Base-by-base conservation (phyloP, 306 rosid genomes). In the Nissolia schottii region DNA sequence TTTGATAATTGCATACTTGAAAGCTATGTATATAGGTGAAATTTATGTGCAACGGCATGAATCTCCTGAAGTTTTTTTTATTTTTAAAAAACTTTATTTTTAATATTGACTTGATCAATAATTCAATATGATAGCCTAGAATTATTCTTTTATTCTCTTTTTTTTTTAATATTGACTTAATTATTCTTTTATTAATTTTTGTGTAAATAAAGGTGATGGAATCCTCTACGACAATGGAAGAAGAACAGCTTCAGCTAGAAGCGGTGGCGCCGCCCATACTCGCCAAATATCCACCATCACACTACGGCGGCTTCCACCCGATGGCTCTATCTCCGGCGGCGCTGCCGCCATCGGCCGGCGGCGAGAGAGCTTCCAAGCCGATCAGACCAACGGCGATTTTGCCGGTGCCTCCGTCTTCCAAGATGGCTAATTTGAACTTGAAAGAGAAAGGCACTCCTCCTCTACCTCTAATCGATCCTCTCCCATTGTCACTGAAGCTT, bases 311-410 rank as follows among this genome's bases (percentile, higher is more conserved):
- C 4, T 83, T 85, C 20, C 64, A 79, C 1, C 89, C 86, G 34
- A 60, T 79, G 77, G 38, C 31, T 49, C 11, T 74, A 1, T 2
- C 86, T 20, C 87, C 83, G 54, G 76, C 25, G 9, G 71, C 50
- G 23, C n/a, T 70, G 22, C 83, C 93, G 18, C 63, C 63, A 32
- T 56, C 55, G 2, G 73, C 48, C 3, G 73, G 43, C 19, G 77
- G 68, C 7, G 91, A 81, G 15, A 60, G 40, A 53, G 54, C 75
- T 27, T 15, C 73, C 16, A 87, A 80, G 76, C 82, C 82, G 28
- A 63, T 81, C 23, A 88, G 92, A 85, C 97, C 96, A 34, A 87
- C 82, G 31, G 92, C 92, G 28, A 85, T 84, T 29, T 79, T 85
- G 59, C 93, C 93, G 2, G 62, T 79, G 28, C 87, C 89, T 70